These are phyloP conservation scores for Naganishia sp. DNA, from an alignment of 1,284 basidiomycete species.

Conservation along the genomic window DNA sequence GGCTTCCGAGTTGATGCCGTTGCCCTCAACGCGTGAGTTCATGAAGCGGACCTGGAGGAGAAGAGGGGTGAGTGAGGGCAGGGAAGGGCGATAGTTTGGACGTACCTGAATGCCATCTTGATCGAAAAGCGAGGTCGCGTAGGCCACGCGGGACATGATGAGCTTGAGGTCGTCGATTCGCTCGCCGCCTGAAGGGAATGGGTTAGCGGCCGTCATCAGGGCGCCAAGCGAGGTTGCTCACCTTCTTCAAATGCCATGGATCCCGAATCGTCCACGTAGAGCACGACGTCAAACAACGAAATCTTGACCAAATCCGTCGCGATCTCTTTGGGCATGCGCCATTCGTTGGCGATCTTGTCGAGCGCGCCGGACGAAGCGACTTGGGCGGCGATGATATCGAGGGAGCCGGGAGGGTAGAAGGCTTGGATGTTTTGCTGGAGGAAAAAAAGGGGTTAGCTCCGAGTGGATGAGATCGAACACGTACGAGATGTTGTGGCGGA, in stretches of 20 bases:
- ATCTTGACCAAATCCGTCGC: slow-evolving; percentile 55
- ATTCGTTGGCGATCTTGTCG: slow-evolving; percentile 52
- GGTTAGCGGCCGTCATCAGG: too few relatives aligned
- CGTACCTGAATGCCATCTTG: slow-evolving; percentile 53
- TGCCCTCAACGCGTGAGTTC: slow-evolving; percentile 55
- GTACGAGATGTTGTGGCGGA: too few relatives aligned
- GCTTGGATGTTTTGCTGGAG: slow-evolving; percentile 53
- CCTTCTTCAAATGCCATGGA: slow-evolving; percentile 54
- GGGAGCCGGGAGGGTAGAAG: slow-evolving; percentile 55
- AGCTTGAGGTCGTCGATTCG: slow-evolving; percentile 56
- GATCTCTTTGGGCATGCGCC: slow-evolving; percentile 55
- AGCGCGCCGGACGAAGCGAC: slow-evolving; percentile 53
- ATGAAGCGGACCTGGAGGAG: slow-evolving; percentile 51
- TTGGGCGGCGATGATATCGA: slow-evolving; percentile 54
- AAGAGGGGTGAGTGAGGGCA: neutral
- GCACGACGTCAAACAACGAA: slow-evolving; percentile 51
- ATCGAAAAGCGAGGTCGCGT: slow-evolving; percentile 56
- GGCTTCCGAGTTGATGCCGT: slow-evolving; percentile 54
- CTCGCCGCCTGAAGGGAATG: slow-evolving; percentile 33
- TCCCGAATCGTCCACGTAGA: slow-evolving; percentile 55
- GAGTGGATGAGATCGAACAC: too few relatives aligned
- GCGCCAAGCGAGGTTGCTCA: neutral
- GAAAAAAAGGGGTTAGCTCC: neutral
- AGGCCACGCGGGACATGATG: slow-evolving; percentile 54
- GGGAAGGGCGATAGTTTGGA: too few relatives aligned